phyloP scores from a whole-genome alignment of 305 asterid genomes.

The Fraxinus xanthoxyloides region DNA sequence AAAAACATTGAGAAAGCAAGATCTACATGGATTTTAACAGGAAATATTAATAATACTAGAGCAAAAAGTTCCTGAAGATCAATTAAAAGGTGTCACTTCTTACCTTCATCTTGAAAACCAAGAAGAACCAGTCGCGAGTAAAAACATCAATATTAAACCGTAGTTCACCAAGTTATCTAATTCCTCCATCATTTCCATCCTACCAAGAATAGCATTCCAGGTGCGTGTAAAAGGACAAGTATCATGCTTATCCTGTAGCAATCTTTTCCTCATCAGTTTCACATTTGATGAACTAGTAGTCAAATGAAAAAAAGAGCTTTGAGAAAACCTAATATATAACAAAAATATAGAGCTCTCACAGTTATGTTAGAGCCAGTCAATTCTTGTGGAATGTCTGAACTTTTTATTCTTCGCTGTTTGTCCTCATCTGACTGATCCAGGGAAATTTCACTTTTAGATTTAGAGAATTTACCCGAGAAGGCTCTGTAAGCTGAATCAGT shows the following conservation, averaged over 20 bases:
- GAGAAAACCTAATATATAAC: background rate
- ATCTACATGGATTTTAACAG: background rate
- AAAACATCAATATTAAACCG: conserved; percentile 62
- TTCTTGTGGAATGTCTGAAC: conserved; percentile 41
- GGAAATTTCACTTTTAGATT: conserved; percentile 35
- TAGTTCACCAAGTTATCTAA: conserved; percentile 60
- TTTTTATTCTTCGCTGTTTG: conserved; percentile 30
- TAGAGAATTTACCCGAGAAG: conserved; percentile 36
- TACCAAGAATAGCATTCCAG: conserved; percentile 45
- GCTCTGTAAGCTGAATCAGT: conserved; percentile 82
- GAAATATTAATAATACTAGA: background rate
- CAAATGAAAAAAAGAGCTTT: background rate
- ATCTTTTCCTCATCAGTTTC: conserved; percentile 20
- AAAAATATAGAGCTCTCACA: conserved; percentile 38
- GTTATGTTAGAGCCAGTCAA: conserved; percentile 28
- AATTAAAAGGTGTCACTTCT: conserved; percentile 21
- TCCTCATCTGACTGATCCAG: conserved; percentile 33
- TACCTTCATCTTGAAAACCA: conserved; percentile 62
- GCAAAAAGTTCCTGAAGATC: background rate
- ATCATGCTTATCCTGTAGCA: conserved; percentile 47
- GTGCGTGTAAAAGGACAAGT: conserved; percentile 64
- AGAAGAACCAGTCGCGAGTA: conserved; percentile 56
- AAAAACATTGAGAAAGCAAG: background rate
- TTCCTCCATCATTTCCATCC: conserved; percentile 43
- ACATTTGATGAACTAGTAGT: conserved; percentile 1